Evolutionary conservation across 2,329 filamentous ascomycete genomes (phyloP).

Genomic region (Nigrospora sphaerica): DNA sequence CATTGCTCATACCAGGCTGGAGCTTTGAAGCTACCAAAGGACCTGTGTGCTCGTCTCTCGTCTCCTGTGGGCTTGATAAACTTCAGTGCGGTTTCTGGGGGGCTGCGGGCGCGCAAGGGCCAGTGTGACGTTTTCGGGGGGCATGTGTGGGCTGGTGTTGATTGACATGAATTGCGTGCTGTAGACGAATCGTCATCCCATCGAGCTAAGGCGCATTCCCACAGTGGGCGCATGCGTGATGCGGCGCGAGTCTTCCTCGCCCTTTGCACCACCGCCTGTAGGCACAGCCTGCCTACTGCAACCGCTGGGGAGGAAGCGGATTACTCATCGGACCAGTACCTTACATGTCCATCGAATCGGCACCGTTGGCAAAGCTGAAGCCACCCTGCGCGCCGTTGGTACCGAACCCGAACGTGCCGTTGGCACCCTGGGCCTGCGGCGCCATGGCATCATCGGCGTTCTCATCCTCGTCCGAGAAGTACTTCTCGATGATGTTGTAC

Average conservation of each 20-base stretch:
- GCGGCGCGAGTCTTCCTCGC: too few relatives aligned
- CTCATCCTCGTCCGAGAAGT: slow-evolving; percentile 98
- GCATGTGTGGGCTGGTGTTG: too few relatives aligned
- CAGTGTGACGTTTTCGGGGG: not conserved
- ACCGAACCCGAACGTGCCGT: slow-evolving; percentile 75
- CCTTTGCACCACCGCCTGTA: not conserved
- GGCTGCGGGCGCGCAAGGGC: not conserved
- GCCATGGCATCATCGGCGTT: slow-evolving; percentile 76
- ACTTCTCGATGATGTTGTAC: slow-evolving; percentile 99
- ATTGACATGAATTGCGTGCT: too few relatives aligned
- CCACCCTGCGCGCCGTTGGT: slow-evolving; percentile 59
- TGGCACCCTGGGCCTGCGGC: slow-evolving; percentile 60
- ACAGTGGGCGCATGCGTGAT: too few relatives aligned
- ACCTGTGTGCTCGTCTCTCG: slow-evolving; percentile 27
- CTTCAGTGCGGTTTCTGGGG: not conserved
- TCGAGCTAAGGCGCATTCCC: too few relatives aligned
- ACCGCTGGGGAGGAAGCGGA: not conserved
- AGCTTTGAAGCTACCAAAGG: slow-evolving; percentile 61
- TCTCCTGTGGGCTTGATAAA: slow-evolving; percentile 11
- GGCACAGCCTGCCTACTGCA: slow-evolving; percentile 7
- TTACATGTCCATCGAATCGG: slow-evolving; percentile 62
- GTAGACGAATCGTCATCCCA: too few relatives aligned
- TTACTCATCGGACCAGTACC: not conserved
- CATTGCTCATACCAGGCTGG: slow-evolving; percentile 39
- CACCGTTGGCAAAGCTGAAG: slow-evolving; percentile 85